Conservation (phyloP, 768 basidiomycete species). For the Trametes gibbosa region DNA sequence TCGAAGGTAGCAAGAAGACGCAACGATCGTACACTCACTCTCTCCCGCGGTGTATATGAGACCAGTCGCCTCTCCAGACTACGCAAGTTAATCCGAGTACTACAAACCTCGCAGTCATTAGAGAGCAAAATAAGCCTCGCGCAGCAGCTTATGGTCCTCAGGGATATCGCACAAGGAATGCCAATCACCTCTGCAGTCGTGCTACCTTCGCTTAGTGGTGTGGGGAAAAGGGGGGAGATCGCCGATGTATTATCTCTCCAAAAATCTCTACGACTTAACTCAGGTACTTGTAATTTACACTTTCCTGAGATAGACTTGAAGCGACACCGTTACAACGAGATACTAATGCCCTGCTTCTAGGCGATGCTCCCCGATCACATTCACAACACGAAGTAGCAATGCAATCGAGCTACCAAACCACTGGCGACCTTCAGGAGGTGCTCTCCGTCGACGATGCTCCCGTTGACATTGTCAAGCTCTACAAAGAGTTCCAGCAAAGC, state of each 20-base stretch:
- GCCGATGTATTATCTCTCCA: too few species aligned
- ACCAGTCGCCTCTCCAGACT: slow-evolving; percentile 55
- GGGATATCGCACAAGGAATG: background rate
- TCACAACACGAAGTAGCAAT: background rate
- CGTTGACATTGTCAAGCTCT: slow-evolving; percentile 43
- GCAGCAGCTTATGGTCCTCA: background rate
- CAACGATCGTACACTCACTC: slow-evolving; percentile 45
- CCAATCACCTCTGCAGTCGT: background rate
- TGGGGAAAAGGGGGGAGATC: too few species aligned
- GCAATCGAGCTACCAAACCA: background rate
- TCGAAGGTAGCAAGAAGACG: slow-evolving; percentile 56
- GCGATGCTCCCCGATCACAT: too few species aligned
- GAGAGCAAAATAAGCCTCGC: slow-evolving; percentile 27
- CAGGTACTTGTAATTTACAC: too few species aligned
- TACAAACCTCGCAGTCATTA: slow-evolving; percentile 20
- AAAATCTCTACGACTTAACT: too few species aligned
- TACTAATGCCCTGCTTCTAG: too few species aligned
- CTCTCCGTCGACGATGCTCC: slow-evolving; percentile 24
- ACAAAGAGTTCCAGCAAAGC: slow-evolving; percentile 31
- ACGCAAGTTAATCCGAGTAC: slow-evolving; percentile 27
- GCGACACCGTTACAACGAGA: too few species aligned
- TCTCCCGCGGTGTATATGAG: slow-evolving; percentile 57
- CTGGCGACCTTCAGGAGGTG: background rate
- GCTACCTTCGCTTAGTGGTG: too few species aligned
- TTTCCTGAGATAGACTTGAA: too few species aligned